Evolutionary conservation across 306 rosid genomes (phyloP), one percentile per base, ranked within the genome.

Genomic region (Prunus dulcis): DNA sequence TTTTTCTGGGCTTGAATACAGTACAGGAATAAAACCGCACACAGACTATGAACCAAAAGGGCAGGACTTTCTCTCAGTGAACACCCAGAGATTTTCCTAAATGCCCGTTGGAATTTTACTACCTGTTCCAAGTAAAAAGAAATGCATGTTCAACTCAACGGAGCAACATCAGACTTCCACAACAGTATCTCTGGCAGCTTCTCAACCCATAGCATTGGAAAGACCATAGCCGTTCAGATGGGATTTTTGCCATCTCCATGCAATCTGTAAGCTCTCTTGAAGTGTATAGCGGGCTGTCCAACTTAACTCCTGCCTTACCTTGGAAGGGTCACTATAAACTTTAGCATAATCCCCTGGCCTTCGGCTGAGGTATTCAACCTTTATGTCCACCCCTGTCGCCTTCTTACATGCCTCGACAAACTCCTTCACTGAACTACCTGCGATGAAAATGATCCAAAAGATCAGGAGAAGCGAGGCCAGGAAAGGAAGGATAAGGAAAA

Each of bases 401-500:
- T 89, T 88, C 81, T 92, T 95, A 75, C 99, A 95, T n/a, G 99
- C 99, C 77, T 85, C 82, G 51, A 95, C 99, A 81, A 95, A 95
- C 82, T 95, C 97, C 85, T 83, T 90, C 28, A 95, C 97, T 53
- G 99, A 95, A 69, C 97, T 86, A 82, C 97, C 98, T 91, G 89
- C 50, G 22, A 38, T 71, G 3, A 51, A 64, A 71, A 71, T 32
- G 71, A 80, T 41, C 68, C 28, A 57, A 43, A 69, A 47, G 50
- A 56, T 32, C 56, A 55, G 69, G 53, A 72, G 27, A 49, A 27
- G 25, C 8, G 2, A 3, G 27, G 18, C 12, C 11, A 12, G 20
- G 28, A 17, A 57, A 9, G 19, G 28, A 52, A 25, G 10, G 47
- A 20, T 32, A 47, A 57, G 28, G 46, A 68, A 6, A 58, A 12